These are phyloP conservation scores for Paracoccidioides lutzii DNA, from an alignment of 2,329 filamentous ascomycete genomes.

Conservation along the genomic window DNA sequence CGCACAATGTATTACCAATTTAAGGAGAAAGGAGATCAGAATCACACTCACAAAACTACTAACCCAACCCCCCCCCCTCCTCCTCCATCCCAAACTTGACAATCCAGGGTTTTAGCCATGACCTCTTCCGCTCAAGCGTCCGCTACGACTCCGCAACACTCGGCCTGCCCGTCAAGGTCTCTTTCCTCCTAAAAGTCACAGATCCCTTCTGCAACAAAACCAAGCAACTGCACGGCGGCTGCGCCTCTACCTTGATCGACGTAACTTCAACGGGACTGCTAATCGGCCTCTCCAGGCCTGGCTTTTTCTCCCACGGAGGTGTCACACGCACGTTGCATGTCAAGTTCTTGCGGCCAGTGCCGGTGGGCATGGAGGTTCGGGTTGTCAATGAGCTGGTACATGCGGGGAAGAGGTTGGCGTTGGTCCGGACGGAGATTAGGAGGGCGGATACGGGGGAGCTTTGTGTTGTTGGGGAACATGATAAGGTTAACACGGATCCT, in stretches of 20 bases:
- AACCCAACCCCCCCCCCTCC: background rate
- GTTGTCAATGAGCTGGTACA: constrained; percentile 48
- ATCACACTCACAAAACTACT: background rate
- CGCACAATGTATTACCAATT: background rate
- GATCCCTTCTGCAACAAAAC: constrained; percentile 80
- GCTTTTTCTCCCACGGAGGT: constrained; percentile 49
- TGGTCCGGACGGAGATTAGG: constrained; percentile 43
- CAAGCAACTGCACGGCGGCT: constrained; percentile 85
- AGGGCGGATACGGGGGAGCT: constrained; percentile 41
- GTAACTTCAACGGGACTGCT: constrained; percentile 49
- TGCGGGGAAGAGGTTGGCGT: constrained; percentile 42
- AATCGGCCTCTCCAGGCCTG: constrained; percentile 42
- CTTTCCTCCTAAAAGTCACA: constrained; percentile 48
- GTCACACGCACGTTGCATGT: constrained; percentile 54
- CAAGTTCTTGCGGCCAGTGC: constrained; percentile 53
- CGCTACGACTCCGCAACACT: constrained; percentile 27
- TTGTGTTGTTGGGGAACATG: constrained; percentile 49
- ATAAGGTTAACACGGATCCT: constrained; percentile 49
- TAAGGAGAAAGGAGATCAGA: background rate
- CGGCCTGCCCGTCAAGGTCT: constrained; percentile 22
- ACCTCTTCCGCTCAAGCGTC: constrained; percentile 19
- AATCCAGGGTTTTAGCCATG: constrained; percentile 21
- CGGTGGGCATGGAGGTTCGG: constrained; percentile 38
- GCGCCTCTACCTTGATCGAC: constrained; percentile 55
- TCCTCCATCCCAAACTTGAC: background rate